Percentiles rank a stretch among this genome's conserved stretches.
Evolutionary conservation across 2,329 filamentous ascomycete genomes (phyloP).

Genomic region (Teratosphaeria nubilosa): DNA sequence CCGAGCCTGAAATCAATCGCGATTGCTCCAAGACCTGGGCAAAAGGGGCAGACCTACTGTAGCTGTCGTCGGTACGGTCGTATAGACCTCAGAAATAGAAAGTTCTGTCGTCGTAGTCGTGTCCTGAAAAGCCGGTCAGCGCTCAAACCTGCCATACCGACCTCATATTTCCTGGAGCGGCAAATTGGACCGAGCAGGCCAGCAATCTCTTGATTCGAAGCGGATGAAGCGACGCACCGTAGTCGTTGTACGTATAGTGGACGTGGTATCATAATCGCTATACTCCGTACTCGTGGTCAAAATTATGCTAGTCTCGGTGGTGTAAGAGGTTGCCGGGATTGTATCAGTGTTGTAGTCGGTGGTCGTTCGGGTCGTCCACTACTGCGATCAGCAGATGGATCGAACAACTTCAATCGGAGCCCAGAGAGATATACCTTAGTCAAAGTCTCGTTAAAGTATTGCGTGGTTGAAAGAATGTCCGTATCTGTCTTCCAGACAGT

Average conservation of each 20-base stretch:
- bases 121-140: background rate
- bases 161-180: background rate
- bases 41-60: background rate
- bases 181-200: background rate
- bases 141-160: background rate
- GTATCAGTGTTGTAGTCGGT: background rate
- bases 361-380: background rate
- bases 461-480: background rate
- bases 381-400: background rate
- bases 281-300: background rate
- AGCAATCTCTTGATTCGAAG: background rate
- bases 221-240: background rate
- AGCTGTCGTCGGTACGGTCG: background rate
- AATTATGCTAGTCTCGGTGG: background rate
- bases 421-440: background rate
- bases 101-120: background rate
- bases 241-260: background rate
- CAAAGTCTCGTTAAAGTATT: background rate
- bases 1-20: too few relatives aligned
- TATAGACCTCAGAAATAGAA: background rate
- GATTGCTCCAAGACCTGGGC: background rate
- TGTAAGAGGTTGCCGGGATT: background rate
- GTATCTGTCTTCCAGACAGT: background rate
- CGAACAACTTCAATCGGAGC: background rate
- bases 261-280: background rate